Percentiles rank a stretch among this genome's conserved stretches.
Conservation (phyloP, 345 rosid species). For the Corchorus olitorius region DNA sequence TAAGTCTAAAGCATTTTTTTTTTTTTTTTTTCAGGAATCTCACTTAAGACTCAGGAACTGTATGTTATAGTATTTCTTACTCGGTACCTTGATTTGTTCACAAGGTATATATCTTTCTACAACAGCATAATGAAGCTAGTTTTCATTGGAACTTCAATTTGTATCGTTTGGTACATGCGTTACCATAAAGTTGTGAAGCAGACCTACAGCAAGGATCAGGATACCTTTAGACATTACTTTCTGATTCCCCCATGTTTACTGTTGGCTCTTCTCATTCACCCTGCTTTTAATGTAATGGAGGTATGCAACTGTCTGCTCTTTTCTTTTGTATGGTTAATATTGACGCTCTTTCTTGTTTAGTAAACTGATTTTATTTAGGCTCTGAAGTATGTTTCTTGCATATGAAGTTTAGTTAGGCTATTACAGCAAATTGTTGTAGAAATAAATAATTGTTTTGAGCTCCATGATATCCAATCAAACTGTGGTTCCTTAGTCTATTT, state of each 20-base stretch:
- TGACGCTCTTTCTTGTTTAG: constrained; percentile 10
- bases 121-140: constrained; percentile 46
- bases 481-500: neutral
- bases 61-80: constrained; percentile 46
- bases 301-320: constrained; percentile 24
- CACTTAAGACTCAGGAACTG: constrained; percentile 51
- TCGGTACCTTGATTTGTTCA: constrained; percentile 44
- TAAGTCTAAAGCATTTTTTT: neutral
- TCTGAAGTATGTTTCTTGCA: neutral
- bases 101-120: constrained; percentile 39
- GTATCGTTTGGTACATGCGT: constrained; percentile 55
- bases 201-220: constrained; percentile 39
- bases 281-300: constrained; percentile 22
- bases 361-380: neutral
- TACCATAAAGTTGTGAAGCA: constrained; percentile 46
- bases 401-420: neutral
- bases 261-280: constrained; percentile 38
- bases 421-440: neutral
- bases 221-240: constrained; percentile 37
- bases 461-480: neutral
- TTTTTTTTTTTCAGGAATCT: constrained; percentile 37
- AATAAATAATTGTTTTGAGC: neutral
- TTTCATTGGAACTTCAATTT: constrained; percentile 42
- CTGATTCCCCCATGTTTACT: constrained; percentile 30
- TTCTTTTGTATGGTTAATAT: neutral